A percentile compares a stretch with the other conserved stretches of the same genome.
phyloP scores from a whole-genome alignment of 371 early-diverging fungal species.

The Lichtheimia ramosa region DNA sequence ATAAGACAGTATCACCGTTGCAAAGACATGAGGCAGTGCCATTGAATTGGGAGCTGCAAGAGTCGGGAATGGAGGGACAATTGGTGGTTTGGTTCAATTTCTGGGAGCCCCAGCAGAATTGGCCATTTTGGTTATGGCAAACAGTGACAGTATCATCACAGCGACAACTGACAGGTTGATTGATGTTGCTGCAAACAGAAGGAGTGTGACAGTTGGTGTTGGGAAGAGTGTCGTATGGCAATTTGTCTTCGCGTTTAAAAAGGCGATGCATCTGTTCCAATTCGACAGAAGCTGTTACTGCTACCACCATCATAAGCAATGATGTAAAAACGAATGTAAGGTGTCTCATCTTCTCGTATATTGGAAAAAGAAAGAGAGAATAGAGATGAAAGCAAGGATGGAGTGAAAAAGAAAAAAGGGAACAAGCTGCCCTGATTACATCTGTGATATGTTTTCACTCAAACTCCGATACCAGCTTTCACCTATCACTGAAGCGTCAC shows the following conservation, averaged over 20 bases:
- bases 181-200: constrained; percentile 30
- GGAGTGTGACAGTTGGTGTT: constrained; percentile 29
- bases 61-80: constrained; percentile 34
- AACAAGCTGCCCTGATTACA: background rate
- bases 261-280: constrained; percentile 12
- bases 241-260: constrained; percentile 35
- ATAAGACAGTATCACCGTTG: constrained; percentile 31
- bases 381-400: constrained; percentile 5
- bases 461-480: background rate
- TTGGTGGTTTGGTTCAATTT: constrained; percentile 21
- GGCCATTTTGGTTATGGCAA: constrained; percentile 24
- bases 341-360: constrained; percentile 4
- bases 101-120: constrained; percentile 47
- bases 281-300: background rate
- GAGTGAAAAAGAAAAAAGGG: constrained; percentile 11
- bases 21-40: constrained; percentile 39
- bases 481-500: background rate
- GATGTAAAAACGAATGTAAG: constrained; percentile 11
- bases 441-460: background rate
- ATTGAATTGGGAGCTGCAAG: constrained; percentile 25
- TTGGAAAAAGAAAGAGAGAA: constrained; percentile 2
- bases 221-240: constrained; percentile 39
- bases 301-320: constrained; percentile 4
- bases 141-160: constrained; percentile 34
- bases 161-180: constrained; percentile 26